Evolutionary conservation across 1,284 basidiomycete species (phyloP), one percentile per base, ranked within the genome.

Genomic region (Neonothopanus nambi): DNA sequence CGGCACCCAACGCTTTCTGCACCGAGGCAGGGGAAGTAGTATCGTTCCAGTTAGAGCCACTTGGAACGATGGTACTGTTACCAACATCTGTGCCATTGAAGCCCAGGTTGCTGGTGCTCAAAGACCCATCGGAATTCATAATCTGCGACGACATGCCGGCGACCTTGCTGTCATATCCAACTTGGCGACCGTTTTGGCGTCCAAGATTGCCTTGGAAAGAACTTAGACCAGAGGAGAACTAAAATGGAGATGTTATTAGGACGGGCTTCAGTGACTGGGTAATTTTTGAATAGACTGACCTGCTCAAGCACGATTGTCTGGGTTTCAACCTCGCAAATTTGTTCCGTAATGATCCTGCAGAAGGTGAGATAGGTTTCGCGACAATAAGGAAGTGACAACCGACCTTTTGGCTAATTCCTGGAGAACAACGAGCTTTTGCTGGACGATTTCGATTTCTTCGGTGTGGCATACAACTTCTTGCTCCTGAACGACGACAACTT

Each of bases 311-410:
- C 59, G 39, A 69, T 63, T 23, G 60, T 67, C 56, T 69, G 67
- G n/a, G 65, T 64, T 45, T 69, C 67, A 21, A 68, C 66, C 30
- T 69, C 67, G 47, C 67, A 69, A 40, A 65, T 63, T 28, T 63
- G 61, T 51, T 68, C 65, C 2, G 62, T 63, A 54, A 76, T 71
- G 61, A 76, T 69, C 60, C 71, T 72, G 42, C 26, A 38, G 30
- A 39, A 1, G 2, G 17, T 48, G 21, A 23, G 51, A 41, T 18
- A 28, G 44, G 47, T n/a, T 35, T 15, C 11, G 11, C 18, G 35
- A 13, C 35, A n/a, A 28, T 9, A 40, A 15, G 20, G 9, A 15
- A 30, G 26, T n/a, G 36, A 44, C 12, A 0, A 17, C 51, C 15
- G 56, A 72, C 74, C 64, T 70, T 63, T 74, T 59, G 20, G 58